Evolutionary conservation across 2,329 filamentous ascomycete genomes (phyloP).

Genomic region (Elsinoe fawcettii): DNA sequence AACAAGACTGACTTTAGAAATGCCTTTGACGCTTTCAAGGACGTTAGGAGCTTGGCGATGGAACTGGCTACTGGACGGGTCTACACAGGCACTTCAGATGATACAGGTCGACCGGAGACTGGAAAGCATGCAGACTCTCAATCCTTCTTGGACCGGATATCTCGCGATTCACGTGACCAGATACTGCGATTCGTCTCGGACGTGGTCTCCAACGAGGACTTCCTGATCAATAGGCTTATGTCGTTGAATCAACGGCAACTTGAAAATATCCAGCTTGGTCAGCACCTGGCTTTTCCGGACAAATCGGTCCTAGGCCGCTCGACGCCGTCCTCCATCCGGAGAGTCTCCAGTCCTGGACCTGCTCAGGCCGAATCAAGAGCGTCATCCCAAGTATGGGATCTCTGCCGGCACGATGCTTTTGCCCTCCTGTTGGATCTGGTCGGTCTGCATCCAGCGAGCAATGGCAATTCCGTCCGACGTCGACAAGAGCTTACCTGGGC

Average conservation of each 20-base stretch:
- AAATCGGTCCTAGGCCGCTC: slow-evolving; percentile 68
- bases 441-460: slow-evolving; percentile 69
- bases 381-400: slow-evolving; percentile 49
- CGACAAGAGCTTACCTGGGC: slow-evolving; percentile 82
- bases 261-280: slow-evolving; percentile 66
- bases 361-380: slow-evolving; percentile 1
- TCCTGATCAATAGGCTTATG: slow-evolving; percentile 73
- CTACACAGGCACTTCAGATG: background rate
- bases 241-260: slow-evolving; percentile 70
- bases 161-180: slow-evolving; percentile 63
- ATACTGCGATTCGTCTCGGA: slow-evolving; percentile 73
- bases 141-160: slow-evolving; percentile 58
- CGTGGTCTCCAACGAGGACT: slow-evolving; percentile 79
- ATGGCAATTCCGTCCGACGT: slow-evolving; percentile 52
- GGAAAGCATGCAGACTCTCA: slow-evolving; percentile 35
- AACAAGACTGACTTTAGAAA: slow-evolving; percentile 74
- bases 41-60: slow-evolving; percentile 64
- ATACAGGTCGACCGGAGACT: slow-evolving; percentile 60
- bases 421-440: slow-evolving; percentile 84
- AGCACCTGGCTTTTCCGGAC: slow-evolving; percentile 69
- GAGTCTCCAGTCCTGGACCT: slow-evolving; percentile 28
- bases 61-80: slow-evolving; percentile 36
- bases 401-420: slow-evolving; percentile 80
- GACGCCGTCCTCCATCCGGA: slow-evolving; percentile 43
- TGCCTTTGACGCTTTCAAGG: slow-evolving; percentile 67